These are phyloP conservation scores for Phyllosticta citribraziliensis DNA, from an alignment of 2,329 filamentous ascomycete species.

Conservation along the genomic window DNA sequence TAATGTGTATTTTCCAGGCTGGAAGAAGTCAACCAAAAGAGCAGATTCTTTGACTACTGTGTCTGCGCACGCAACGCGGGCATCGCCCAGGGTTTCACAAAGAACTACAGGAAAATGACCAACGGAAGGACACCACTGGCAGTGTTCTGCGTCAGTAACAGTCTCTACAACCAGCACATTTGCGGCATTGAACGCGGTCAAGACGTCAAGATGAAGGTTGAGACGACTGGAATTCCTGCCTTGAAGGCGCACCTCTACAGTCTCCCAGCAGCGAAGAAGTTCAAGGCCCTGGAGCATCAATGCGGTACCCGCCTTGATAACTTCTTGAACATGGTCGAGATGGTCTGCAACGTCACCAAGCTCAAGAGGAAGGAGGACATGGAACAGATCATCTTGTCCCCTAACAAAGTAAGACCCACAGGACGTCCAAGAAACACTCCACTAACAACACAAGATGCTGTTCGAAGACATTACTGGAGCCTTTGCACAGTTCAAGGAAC, in stretches of 20 bases:
- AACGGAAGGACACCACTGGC: conserved; percentile 1
- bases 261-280: conserved; percentile 13
- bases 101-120: too few relatives aligned
- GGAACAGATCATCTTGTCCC: too few relatives aligned
- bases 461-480: too few relatives aligned
- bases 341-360: conserved; percentile 15
- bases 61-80: too few relatives aligned
- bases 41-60: too few relatives aligned
- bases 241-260: conserved; percentile 12
- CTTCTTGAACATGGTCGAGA: conserved; percentile 14
- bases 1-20: too few relatives aligned
- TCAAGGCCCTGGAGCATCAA: conserved; percentile 2
- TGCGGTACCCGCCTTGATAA: conserved; percentile 8
- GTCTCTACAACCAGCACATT: conserved; percentile 14
- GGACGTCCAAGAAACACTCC: too few relatives aligned
- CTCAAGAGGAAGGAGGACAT: conserved; percentile 5
- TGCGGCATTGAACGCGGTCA: conserved; percentile 4
- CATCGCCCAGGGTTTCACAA: too few relatives aligned
- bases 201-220: conserved; percentile 10
- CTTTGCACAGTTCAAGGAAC: too few relatives aligned
- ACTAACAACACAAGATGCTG: too few relatives aligned
- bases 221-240: conserved; percentile 15
- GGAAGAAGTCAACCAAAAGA: too few relatives aligned
- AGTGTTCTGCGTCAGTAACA: conserved; percentile 17
- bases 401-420: too few relatives aligned